These are phyloP conservation scores for Fusarium sp. DNA, from an alignment of 2,329 filamentous ascomycete species.

Conservation along the genomic window DNA sequence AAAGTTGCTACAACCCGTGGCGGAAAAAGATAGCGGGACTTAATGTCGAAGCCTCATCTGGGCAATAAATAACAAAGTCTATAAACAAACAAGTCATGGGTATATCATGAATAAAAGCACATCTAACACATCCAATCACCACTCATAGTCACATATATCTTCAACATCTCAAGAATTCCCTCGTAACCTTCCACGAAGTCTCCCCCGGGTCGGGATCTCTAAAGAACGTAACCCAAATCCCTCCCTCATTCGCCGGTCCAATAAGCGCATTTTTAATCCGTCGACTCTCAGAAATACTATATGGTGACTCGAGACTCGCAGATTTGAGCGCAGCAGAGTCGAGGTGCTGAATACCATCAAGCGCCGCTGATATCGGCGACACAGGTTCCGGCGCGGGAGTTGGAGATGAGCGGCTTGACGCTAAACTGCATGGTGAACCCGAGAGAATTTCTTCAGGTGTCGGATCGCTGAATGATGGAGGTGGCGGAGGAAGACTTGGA, in stretches of 20 bases:
- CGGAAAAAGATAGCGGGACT: fast-evolving
- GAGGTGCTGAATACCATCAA: slow-evolving; percentile 34
- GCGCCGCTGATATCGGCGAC: slow-evolving; percentile 29
- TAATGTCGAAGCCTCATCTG: fast-evolving
- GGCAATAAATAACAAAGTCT: neutral
- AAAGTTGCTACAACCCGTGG: fast-evolving
- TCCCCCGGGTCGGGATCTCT: slow-evolving; percentile 40
- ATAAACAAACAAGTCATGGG: neutral
- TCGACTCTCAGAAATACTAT: slow-evolving; percentile 42
- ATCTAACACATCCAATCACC: neutral
- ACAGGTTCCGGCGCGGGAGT: neutral
- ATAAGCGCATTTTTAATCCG: slow-evolving; percentile 51
- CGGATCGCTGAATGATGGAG: slow-evolving; percentile 35
- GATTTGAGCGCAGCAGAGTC: slow-evolving; percentile 23
- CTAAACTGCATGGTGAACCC: neutral
- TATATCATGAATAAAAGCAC: neutral
- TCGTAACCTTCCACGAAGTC: slow-evolving; percentile 48
- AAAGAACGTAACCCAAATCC: slow-evolving; percentile 50
- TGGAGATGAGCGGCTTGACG: slow-evolving; percentile 13
- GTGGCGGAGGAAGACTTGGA: slow-evolving; percentile 18
- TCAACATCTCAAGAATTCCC: slow-evolving; percentile 45
- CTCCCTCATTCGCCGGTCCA: slow-evolving; percentile 40
- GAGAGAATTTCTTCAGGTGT: slow-evolving; percentile 6
- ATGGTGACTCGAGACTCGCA: slow-evolving; percentile 43
- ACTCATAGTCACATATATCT: neutral